A percentile compares a stretch with the other conserved stretches of the same genome.
Conservation (phyloP, 148 eudicot genomes). For the Camellia granthamiana region DNA sequence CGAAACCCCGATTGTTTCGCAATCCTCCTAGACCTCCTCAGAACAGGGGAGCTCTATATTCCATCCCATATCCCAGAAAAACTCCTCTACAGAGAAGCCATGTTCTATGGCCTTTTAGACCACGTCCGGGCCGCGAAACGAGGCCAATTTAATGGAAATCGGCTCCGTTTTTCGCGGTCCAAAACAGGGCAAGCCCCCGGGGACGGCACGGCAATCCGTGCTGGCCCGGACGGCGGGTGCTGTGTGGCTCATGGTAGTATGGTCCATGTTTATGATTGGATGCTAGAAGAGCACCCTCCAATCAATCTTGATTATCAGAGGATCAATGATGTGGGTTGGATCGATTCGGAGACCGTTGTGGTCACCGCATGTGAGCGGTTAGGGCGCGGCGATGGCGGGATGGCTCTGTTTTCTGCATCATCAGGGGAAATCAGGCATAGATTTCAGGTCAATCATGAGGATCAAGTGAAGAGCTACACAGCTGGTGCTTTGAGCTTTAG, state of each 20-base stretch:
- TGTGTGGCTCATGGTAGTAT: slow-evolving; percentile 85
- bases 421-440: slow-evolving; percentile 51
- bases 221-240: slow-evolving; percentile 80
- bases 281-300: slow-evolving; percentile 61
- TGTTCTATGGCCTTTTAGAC: slow-evolving; percentile 67
- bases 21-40: slow-evolving; percentile 70
- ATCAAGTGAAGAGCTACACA: slow-evolving; percentile 68
- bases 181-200: slow-evolving; percentile 69
- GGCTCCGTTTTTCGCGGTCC: slow-evolving; percentile 42
- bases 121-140: slow-evolving; percentile 72
- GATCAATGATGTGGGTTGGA: slow-evolving; percentile 72
- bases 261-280: slow-evolving; percentile 91
- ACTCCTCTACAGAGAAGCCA: slow-evolving; percentile 71
- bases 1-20: slow-evolving; percentile 79
- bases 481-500: slow-evolving; percentile 71
- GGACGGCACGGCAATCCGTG: slow-evolving; percentile 82
- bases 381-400: slow-evolving; percentile 70
- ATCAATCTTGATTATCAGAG: slow-evolving; percentile 75
- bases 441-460: slow-evolving; percentile 59
- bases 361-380: slow-evolving; percentile 65
- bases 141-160: slow-evolving; percentile 75
- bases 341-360: slow-evolving; percentile 47
- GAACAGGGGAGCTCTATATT: slow-evolving; percentile 64
- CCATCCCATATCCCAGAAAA: slow-evolving; percentile 56
- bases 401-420: slow-evolving; percentile 57